phyloP scores from a whole-genome alignment of 23 red algal genomes.

The Porphyridium purpureum region DNA sequence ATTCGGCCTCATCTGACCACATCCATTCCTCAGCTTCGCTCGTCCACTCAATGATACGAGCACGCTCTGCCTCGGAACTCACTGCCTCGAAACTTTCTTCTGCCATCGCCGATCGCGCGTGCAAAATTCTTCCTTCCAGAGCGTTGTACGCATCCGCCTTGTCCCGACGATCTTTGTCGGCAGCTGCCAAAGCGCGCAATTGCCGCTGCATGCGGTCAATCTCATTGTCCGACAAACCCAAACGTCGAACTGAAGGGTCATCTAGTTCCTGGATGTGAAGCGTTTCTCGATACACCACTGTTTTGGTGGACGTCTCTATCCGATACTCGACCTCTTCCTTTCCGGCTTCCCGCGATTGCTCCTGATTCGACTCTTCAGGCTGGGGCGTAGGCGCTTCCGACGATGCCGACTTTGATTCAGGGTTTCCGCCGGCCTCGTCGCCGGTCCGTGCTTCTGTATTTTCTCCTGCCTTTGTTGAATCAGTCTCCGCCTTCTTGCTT shows the following conservation, averaged over 20 bases:
- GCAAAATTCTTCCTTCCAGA: slow-evolving; percentile 58
- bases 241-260: slow-evolving; percentile 10
- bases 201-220: slow-evolving; percentile 11
- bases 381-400: slow-evolving; percentile 3
- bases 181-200: slow-evolving; percentile 36
- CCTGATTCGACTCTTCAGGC: not conserved
- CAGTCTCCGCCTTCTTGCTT: slow-evolving; percentile 8
- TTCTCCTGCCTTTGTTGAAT: slow-evolving; percentile 4
- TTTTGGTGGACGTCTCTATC: slow-evolving; percentile 40
- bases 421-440: not conserved
- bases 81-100: not conserved
- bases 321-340: slow-evolving; percentile 33
- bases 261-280: slow-evolving; percentile 15
- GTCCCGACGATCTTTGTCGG: slow-evolving; percentile 42
- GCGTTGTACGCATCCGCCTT: slow-evolving; percentile 69
- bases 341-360: not conserved
- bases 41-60: not conserved
- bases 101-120: slow-evolving; percentile 27
- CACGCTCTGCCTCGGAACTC: not conserved
- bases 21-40: not conserved
- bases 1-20: not conserved
- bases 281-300: slow-evolving; percentile 22
- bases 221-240: slow-evolving; percentile 36
- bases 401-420: not conserved
- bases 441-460: not conserved